Base-by-base conservation (phyloP, 257 asterid species). In the Salvia miltiorrhiza region DNA sequence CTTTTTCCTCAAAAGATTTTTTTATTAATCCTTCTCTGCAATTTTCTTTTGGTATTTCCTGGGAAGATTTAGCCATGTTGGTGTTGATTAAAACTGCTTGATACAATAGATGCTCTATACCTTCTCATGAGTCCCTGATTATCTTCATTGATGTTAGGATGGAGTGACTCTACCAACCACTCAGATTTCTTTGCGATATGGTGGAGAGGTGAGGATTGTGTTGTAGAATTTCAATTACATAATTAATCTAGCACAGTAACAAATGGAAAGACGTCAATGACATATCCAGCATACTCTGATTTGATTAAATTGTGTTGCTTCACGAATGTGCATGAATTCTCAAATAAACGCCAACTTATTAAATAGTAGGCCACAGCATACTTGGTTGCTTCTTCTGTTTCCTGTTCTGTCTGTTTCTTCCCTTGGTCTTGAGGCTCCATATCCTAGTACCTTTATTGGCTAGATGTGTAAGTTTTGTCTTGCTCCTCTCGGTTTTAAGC, bases 151-250 rank as follows among this genome's bases (percentile, higher is more conserved):
- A 57, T 87, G 68, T 72, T 85, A 93, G 99, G 99, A 94, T 79
- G 97, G 97, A 66, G 97, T 85, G 12, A 77, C 95, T 72, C 64
- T 89, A 56, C 96, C 95, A 63, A 83, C 79, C 37, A 87, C 99
- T 39, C 97, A 86, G 80, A 79, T 89, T 73, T 76, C 82, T 69
- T 74, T 94, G 82, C 88, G 96, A 41, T 94, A 84, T 55, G 99
- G 99, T 67, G 99, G 99, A 82, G 99, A 94, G 97, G 99, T 93
- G 80, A 84, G 84, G 65, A 68, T 48, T 50, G 19, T 35, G 63
- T 54, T 73, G 33, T 71, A 20, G 50, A 20, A 53, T 60, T 70
- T 70, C 49, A 61, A 39, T 14, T 55, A 40, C 63, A 33, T 10
- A 41, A 56, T 58, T 54, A 58, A 40, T 16, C 28, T 20, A 41